phyloP scores from a whole-genome alignment of 2,329 filamentous ascomycete species.

The Bipolaris oryzae region DNA sequence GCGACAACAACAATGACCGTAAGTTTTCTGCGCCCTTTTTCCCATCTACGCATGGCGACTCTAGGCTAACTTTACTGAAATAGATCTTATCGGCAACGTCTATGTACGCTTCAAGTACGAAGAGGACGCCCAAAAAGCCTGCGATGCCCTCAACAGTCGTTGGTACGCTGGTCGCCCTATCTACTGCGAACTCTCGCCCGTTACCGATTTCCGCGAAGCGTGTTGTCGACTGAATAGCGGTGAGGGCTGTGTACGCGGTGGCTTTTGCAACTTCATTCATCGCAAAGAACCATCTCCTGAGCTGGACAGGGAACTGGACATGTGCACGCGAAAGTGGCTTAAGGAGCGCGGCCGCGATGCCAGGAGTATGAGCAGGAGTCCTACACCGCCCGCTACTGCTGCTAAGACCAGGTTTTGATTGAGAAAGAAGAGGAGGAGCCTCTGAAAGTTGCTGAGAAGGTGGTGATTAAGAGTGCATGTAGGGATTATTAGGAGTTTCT shows the following conservation, averaged over 20 bases:
- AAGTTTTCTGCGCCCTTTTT: slow-evolving; percentile 45
- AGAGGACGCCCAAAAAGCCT: slow-evolving; percentile 90
- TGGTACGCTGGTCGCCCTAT: slow-evolving; percentile 98
- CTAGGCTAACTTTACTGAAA: slow-evolving; percentile 11
- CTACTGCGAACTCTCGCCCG: slow-evolving; percentile 95
- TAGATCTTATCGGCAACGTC: slow-evolving; percentile 96
- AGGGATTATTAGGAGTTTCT: slow-evolving; percentile 1
- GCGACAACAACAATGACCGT: slow-evolving; percentile 99
- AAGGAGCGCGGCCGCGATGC: slow-evolving; percentile 82
- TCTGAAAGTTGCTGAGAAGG: neutral
- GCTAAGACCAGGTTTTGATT: slow-evolving; percentile 15
- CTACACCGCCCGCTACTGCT: slow-evolving; percentile 75
- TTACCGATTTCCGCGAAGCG: slow-evolving; percentile 97
- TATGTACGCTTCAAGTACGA: slow-evolving; percentile 99
- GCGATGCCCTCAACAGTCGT: slow-evolving; percentile 89
- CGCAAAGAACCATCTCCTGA: slow-evolving; percentile 91
- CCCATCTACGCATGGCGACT: neutral
- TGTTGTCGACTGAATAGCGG: slow-evolving; percentile 94
- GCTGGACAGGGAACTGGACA: slow-evolving; percentile 82
- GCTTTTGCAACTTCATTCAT: slow-evolving; percentile 99
- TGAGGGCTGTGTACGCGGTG: slow-evolving; percentile 92
- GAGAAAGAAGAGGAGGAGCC: neutral
- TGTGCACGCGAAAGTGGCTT: slow-evolving; percentile 96
- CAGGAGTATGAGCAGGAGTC: slow-evolving; percentile 79
- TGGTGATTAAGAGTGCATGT: neutral